These are phyloP conservation scores for Arachnopeziza araneosa DNA, from an alignment of 2,329 filamentous ascomycete genomes.

Conservation along the genomic window DNA sequence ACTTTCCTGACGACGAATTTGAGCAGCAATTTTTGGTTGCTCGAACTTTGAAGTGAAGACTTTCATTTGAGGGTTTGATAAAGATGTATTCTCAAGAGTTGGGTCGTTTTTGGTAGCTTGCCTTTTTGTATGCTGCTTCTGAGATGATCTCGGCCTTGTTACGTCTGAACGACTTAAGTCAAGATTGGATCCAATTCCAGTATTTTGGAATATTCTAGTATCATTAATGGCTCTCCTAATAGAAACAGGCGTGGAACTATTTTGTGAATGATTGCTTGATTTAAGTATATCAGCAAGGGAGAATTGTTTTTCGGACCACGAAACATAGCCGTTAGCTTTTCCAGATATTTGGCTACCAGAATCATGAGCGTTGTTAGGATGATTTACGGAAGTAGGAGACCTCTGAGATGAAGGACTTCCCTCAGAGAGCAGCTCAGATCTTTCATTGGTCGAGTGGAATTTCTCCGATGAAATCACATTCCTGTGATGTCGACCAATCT, in stretches of 20 bases:
- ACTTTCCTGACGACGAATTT: not conserved
- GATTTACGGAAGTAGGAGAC: not conserved
- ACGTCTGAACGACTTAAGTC: not conserved
- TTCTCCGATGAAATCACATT: not conserved
- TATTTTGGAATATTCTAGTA: constrained; percentile 26
- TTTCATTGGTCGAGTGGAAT: not conserved
- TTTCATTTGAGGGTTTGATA: not conserved
- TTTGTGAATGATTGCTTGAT: not conserved
- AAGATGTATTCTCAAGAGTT: not conserved
- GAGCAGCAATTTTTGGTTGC: not conserved
- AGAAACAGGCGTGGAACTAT: constrained; percentile 22
- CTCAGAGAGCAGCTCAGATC: not conserved
- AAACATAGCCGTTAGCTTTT: not conserved
- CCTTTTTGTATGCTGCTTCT: not conserved
- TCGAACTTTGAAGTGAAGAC: not conserved
- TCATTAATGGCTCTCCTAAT: constrained; percentile 20
- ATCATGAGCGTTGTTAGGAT: not conserved
- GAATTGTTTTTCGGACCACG: not conserved
- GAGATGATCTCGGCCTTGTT: not conserved
- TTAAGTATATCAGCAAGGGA: not conserved
- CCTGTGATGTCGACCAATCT: not conserved
- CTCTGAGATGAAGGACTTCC: not conserved
- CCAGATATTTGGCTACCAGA: not conserved
- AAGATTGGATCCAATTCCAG: constrained; percentile 16
- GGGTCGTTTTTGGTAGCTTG: not conserved